Percentiles rank a stretch among this genome's conserved stretches.
Conservation (phyloP, 805 yeast genomes). For the Yamadazyma olivae region DNA sequence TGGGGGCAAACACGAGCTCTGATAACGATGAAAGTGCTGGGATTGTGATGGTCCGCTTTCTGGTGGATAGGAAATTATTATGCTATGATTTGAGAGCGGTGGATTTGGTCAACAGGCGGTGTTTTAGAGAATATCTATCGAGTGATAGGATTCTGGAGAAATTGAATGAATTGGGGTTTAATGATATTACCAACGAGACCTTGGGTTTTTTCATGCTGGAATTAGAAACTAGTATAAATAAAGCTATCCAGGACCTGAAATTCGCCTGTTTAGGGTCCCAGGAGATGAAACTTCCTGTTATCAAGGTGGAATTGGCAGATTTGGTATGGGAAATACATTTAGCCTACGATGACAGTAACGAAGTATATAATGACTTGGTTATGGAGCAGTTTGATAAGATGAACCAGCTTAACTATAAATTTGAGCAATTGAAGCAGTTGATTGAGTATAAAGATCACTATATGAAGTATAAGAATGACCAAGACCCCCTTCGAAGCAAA, state of each 20-base stretch:
- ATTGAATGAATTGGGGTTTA: conserved; percentile 20
- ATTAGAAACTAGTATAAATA: too few species aligned
- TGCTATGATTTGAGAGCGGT: background rate
- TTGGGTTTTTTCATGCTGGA: conserved; percentile 14
- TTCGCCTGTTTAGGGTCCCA: too few species aligned
- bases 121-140: background rate
- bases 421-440: conserved; percentile 17
- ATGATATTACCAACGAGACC: conserved; percentile 20
- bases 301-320: background rate
- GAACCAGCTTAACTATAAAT: conserved; percentile 9
- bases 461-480: conserved; percentile 28
- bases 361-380: conserved; percentile 1
- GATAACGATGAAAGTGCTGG: too few species aligned
- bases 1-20: too few species aligned
- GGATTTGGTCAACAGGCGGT: background rate
- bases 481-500: conserved; percentile 33
- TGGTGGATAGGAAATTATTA: too few species aligned
- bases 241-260: too few species aligned
- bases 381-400: conserved; percentile 2
- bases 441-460: conserved; percentile 29
- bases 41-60: too few species aligned
- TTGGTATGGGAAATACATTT: conserved; percentile 1
- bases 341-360: background rate
- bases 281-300: background rate
- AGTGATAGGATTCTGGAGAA: too few species aligned